Conservation (phyloP, 2,329 filamentous ascomycete species). For the Cladophialophora bantiana region DNA sequence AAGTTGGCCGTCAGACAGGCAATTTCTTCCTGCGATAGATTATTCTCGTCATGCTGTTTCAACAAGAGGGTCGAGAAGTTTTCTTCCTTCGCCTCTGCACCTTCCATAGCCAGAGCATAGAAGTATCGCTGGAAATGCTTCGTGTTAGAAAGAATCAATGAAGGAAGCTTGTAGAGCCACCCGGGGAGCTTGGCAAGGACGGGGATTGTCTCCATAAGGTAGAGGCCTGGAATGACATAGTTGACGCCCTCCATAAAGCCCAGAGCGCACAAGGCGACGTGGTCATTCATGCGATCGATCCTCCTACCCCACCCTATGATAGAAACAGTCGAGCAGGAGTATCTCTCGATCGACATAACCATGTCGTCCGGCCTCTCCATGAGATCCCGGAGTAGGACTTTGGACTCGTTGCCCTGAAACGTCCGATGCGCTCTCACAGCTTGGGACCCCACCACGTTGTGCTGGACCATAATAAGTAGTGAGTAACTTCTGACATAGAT, state of each 20-base stretch:
- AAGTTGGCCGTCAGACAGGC: conserved; percentile 56
- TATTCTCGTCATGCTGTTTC: conserved; percentile 55
- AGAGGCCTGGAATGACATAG: conserved; percentile 32
- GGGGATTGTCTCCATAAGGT: conserved; percentile 30
- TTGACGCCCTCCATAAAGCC: conserved; percentile 33
- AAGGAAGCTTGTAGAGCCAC: conserved; percentile 38
- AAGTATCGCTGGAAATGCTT: conserved; percentile 50
- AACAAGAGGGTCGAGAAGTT: conserved; percentile 56
- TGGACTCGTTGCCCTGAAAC: conserved; percentile 66
- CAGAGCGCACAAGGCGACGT: conserved; percentile 50
- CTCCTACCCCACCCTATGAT: conserved; percentile 50
- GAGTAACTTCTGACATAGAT: background rate
- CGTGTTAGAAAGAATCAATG: conserved; percentile 27
- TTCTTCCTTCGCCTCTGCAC: conserved; percentile 49
- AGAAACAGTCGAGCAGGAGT: conserved; percentile 51
- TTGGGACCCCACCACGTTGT: conserved; percentile 62
- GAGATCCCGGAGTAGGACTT: conserved; percentile 56
- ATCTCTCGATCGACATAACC: conserved; percentile 50
- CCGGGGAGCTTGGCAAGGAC: conserved; percentile 59
- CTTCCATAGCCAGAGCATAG: conserved; percentile 60
- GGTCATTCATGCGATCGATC: conserved; percentile 57
- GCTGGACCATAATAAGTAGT: conserved; percentile 36
- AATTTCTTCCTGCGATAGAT: conserved; percentile 55
- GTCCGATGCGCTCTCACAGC: conserved; percentile 60
- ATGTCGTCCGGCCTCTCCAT: conserved; percentile 46